Evolutionary conservation across 73 alveolate genomes (phyloP).

Genomic region (Tetrahymena borealis): DNA sequence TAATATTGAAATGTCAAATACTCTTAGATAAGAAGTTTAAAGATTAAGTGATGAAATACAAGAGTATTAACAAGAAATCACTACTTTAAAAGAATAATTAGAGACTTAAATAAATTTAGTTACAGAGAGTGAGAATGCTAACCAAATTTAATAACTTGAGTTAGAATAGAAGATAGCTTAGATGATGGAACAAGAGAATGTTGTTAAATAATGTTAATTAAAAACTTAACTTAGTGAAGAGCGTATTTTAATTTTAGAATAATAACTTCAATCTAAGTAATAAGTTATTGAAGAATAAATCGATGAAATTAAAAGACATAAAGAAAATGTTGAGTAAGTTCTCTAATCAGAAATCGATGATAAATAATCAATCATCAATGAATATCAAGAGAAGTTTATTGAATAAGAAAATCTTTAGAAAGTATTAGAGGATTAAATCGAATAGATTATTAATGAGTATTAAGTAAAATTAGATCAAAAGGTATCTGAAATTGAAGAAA

Average conservation of each 20-base stretch:
- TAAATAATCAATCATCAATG: neutral
- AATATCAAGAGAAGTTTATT: neutral
- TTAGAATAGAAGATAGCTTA: neutral
- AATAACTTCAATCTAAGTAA: neutral
- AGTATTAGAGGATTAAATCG: neutral
- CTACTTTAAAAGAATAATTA: neutral
- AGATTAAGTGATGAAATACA: neutral
- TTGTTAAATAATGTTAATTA: neutral
- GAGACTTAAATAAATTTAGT: neutral
- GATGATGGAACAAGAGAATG: neutral
- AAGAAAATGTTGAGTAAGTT: neutral
- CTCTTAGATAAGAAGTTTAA: neutral
- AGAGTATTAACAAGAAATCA: neutral
- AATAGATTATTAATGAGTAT: neutral
- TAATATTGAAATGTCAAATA: neutral
- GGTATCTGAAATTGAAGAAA: neutral
- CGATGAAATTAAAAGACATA: neutral
- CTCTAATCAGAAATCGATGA: neutral
- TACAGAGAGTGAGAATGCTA: neutral
- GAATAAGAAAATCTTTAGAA: neutral
- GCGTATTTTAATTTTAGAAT: neutral
- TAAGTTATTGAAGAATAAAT: neutral
- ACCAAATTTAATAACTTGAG: neutral
- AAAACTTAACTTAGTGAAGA: neutral
- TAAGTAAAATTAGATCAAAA: neutral